Base-by-base conservation (phyloP, 2,329 filamentous ascomycete species). In the Pseudocercospora ulei region DNA sequence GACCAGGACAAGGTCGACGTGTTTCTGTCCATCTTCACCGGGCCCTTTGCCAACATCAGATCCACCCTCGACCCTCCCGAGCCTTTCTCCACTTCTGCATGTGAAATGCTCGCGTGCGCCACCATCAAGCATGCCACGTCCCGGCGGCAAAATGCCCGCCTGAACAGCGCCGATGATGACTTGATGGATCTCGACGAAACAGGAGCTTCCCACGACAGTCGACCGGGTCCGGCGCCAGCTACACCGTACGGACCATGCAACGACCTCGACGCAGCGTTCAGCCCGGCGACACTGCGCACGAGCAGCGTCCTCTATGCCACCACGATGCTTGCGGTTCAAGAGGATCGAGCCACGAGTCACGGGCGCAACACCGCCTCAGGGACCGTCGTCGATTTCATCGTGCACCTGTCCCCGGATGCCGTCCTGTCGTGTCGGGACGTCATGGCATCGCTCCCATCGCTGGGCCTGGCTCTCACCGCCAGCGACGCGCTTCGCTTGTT, bases 161-260 rank as follows among this genome's bases (percentile, higher is more conserved):
- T 39, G n/a, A 17, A 11, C 28, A 73, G 76, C 48, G 53, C 67
- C 4, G 61, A 67, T 6, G 48, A 63, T 2, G 75, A 79, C 48
- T 55, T 68, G 4, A 80, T 82, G 76, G 78, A 83, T 39, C 53
- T 85, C 3, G 80, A 85, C 51, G 68, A 70, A 20, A 68, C 73
- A 7, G 76, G 80, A 38, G 72, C 75, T 25, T 76, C 75, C 0
- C 75, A 80, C 48, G 65, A 65, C 36, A 76, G 70, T 45, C 66
- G 46, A 28, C 42, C 66, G 14, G 62, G 64, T 9, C 44, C 55
- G 1, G 56, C 64, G 18, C 63, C 61, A 19, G 29, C 48, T 26
- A 49, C 59, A 24, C 41, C 48, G 1, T 51, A 60, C 12, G 55
- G 69, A 9, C 55, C 75, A 26, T 65, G 74, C 26, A 66, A 72